These are phyloP conservation scores for Sanghuangporus weigelae DNA, from an alignment of 1,284 basidiomycete species.

Conservation along the genomic window DNA sequence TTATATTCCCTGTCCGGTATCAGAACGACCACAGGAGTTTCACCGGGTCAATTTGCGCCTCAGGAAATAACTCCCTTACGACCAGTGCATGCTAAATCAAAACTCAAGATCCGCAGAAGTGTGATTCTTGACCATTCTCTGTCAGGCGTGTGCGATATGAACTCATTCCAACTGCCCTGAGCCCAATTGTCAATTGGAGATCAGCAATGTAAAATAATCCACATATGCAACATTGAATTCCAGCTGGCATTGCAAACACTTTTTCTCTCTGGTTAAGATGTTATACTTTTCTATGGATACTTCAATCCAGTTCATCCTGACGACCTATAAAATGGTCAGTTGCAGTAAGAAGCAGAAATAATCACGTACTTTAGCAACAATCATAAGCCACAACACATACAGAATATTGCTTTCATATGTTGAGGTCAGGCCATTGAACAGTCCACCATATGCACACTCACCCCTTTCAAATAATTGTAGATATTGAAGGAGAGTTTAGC, in stretches of 20 bases:
- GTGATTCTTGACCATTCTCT: constrained; percentile 88
- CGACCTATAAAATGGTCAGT: constrained; percentile 50
- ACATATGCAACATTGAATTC: constrained; percentile 74
- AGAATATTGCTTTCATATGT: constrained; percentile 93
- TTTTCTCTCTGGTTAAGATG: constrained; percentile 49
- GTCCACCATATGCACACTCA: constrained; percentile 67
- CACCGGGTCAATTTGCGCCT: constrained; percentile 82
- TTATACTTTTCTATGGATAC: constrained; percentile 77
- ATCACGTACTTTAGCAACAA: constrained; percentile 75
- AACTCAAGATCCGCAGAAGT: constrained; percentile 87
- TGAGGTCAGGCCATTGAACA: constrained; percentile 54
- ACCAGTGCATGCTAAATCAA: constrained; percentile 97
- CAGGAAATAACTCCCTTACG: constrained; percentile 94
- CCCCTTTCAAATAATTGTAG: constrained; percentile 84
- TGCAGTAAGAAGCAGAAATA: background rate
- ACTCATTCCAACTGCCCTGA: constrained; percentile 61
- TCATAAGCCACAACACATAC: constrained; percentile 91
- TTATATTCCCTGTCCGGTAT: no score
- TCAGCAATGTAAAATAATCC: background rate
- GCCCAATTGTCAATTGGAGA: constrained; percentile 9
- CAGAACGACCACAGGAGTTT: no score
- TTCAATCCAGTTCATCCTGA: constrained; percentile 98
- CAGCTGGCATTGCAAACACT: constrained; percentile 80
- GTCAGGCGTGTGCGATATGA: constrained; percentile 86
- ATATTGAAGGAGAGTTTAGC: constrained; percentile 18